Base-by-base conservation (phyloP, 345 rosid species). In the Rubroshorea leprosula region DNA sequence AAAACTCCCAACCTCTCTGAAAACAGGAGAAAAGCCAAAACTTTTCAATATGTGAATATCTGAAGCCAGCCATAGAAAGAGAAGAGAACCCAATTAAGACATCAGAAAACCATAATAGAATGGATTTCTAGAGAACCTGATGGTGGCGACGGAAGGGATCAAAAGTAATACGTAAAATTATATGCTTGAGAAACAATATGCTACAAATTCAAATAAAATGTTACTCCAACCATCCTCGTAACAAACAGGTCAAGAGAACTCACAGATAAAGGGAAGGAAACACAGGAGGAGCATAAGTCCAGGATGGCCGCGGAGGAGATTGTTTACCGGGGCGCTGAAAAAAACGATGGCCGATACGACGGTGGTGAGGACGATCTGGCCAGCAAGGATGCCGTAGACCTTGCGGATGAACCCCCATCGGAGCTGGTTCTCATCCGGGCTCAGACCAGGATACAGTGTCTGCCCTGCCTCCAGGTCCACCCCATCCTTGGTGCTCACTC, bases 401-500 rank as follows among this genome's bases (percentile, higher is more conserved):
- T 93, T 93, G 54, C 89, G 95, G 59, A 89, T 83, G 71, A 93
- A 81, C 12, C 89, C 96, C 97, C 97, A 92, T 9, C 98, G 91
- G 58, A 86, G 90, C 63, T 84, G 83, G 74, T 85, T 83, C 77
- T 92, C 99, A 21, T 93, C 96, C 52, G 60, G 63, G 71, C 96
- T 71, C 39, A 92, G 74, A 50, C 91, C 97, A 0, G 97, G 95
- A 62, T 83, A 92, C 57, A 89, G 78, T 58, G 81, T 72, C 72
- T 78, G 89, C 31, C 96, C 96, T 85, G 46, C 63, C 73, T 69
- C 94, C 89, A 79, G 60, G 49, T 82, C 93, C 10, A 72, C 59
- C 51, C 55, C 64, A 21, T 54, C 61, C 68, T 80, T 80, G 61
- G 39, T 61, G 61, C 71, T 71, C 60, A 84, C 71, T 61, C 80